Base-by-base conservation (phyloP, 306 rosid genomes). In the Sophora flavescens region DNA sequence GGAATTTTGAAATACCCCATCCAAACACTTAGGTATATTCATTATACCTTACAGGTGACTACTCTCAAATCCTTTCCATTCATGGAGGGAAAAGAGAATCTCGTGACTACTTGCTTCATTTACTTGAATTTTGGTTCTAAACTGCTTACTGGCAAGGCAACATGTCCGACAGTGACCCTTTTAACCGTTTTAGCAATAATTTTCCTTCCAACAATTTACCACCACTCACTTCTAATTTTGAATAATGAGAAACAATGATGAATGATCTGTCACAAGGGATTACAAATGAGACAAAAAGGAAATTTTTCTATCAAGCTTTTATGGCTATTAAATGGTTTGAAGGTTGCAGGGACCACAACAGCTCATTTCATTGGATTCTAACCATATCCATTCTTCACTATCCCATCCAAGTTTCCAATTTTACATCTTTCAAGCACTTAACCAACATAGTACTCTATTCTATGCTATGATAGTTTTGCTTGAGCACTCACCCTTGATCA, bases 321-420 rank as follows among this genome's bases (percentile, higher is more conserved):
- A 71, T 64, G 79, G 79, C 82, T 57, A 77, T 58, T 77, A 77
- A 77, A 71, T 70, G 28, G 10, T 30, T 61, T 71, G 60, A 62
- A 30, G 48, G 50, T 63, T 62, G 22, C 44, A 77, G 58, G 86
- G 82, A 82, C 86, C 86, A 82, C 79, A 77, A 17, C 3, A 69
- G 42, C 56, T 45, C 50, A 65, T 76, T 63, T 54, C 82, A 35
- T 63, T 70, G 78, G 78, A 81, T 70, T 62, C 62, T 75, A 45
- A 63, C 82, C 82, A 81, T 81, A 81, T 76, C 81, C 78, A 22
- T 63, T 78, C 53, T 76, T 67, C 30, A 42, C 58, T 7, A 60
- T 61, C 72, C 68, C 68, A 70, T 63, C 80, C 78, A 70, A 75
- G 54, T 66, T 83, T 62, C 77, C 61, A 59, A 75, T 48, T 61